Base-by-base conservation (phyloP, 768 basidiomycete genomes). In the Podaxis rugospora region DNA sequence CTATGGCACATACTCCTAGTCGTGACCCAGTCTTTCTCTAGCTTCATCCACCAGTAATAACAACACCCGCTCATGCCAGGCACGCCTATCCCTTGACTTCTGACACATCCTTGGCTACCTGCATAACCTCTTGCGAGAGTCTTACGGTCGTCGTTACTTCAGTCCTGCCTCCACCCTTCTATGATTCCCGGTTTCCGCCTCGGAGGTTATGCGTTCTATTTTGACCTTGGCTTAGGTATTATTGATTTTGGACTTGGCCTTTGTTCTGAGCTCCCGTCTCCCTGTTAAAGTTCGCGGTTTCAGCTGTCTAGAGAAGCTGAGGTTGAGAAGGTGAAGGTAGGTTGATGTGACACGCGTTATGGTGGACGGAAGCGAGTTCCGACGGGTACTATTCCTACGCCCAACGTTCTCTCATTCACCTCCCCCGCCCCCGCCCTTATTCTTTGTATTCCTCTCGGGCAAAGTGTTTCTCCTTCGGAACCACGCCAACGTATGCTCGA, bases 51-150 rank as follows among this genome's bases (percentile, higher is more conserved):
- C 57, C 59, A 79, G 62, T 13, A 63, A 63, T 37, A 78, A 61
- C 70, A 72, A 76, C 32, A 65, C 64, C 77, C 76, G 78, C 47
- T 77, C 73, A 13, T 73, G 69, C 77, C 77, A 77, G 1, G 61
- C 62, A 61, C 76, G 78, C 62, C 68, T 67, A 32, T 63, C 65
- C 11, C 64, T 64, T 2, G 74, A 68, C 6, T 63, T 68, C 14
- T 57, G 62, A 32, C 13, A 68, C 64, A 5, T 78, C 74, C 39
- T 63, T 62, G 1, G 75, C 70, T 4, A 78, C 62, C 7, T 59
- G 61, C 4, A 60, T 64, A 27, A 79, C 70, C 52, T 74, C 73
- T 18, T 55, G 65, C 35, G 75, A 66, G 13, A 76, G 63, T n/a
- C 65, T 63, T 10, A 71, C 68, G 5, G 72, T 66, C 42, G 25